Base-by-base conservation (phyloP, 495 filamentous ascomycete species). In the Penicillium steckii region DNA sequence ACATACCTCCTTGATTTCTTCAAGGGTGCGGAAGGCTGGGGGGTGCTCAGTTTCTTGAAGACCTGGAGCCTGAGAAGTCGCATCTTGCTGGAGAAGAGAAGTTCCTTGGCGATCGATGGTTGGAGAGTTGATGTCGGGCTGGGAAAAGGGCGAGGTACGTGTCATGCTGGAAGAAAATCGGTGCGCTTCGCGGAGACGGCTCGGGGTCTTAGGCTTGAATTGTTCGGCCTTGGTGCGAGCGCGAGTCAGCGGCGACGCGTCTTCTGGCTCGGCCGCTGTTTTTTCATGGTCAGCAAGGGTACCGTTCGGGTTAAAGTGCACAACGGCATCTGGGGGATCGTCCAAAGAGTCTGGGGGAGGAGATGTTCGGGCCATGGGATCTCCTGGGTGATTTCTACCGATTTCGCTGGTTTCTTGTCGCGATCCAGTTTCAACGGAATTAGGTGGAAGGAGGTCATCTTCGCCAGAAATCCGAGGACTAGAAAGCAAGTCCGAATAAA, bases 161-260 rank as follows among this genome's bases (percentile, higher is more conserved):
- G 3, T 37, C 33, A 37, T 15, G 33, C 33, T 37, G 8, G 33
- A 35, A 15, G 73, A 68, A 17, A 71, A 68, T 1, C 66, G 70
- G 44, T 67, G 68, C 12, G 67, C 50, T 43, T 70, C 68, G 29
- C 75, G 73, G 44, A 79, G 70, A 6, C 72, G 67, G 52, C 76
- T 79, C 1, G 73, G 72, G 6, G 69, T 75, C 55, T 78, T 78
- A 0, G 76, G 76, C 33, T 73, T 75, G 60, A 76, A 71, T 26
- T 67, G 70, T 46, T 75, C 64, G 2, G 73, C 74, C 22, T 66
- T 65, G 15, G 61, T 62, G 22, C 74, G 72, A 30, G 59, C 69
- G 21, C 64, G 64, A 15, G 56, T 68, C 2, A 61, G 38, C 0
- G 65, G 52, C 23, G 64, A 61, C 4, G 54, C 50, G 23, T 46